phyloP scores from a whole-genome alignment of 2,329 filamentous ascomycete genomes.

The Xylaria sp. region DNA sequence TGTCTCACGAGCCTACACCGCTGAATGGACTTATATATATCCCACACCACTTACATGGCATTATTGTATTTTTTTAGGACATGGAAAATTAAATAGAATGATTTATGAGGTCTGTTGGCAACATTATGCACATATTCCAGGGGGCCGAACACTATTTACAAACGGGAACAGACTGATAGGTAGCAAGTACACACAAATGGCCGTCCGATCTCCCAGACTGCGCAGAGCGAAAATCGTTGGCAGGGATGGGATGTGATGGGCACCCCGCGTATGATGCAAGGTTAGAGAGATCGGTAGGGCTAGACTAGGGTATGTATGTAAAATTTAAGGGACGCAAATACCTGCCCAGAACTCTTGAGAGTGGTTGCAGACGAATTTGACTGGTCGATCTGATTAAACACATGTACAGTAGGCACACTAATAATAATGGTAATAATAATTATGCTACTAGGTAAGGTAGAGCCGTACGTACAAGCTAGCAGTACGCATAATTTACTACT shows the following conservation, averaged over 20 bases:
- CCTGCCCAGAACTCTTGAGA: no score
- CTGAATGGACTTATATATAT: conserved; percentile 13
- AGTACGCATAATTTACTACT: neutral
- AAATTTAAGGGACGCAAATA: conserved; percentile 17
- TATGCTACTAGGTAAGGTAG: no score
- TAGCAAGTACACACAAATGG: neutral
- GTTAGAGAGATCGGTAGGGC: conserved; percentile 25
- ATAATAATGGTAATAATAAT: neutral
- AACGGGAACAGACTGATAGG: neutral
- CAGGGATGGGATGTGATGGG: neutral
- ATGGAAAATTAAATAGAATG: neutral
- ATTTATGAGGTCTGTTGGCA: conserved; percentile 17
- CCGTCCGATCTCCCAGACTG: neutral
- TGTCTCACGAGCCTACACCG: conserved; percentile 27
- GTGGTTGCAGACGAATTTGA: conserved; percentile 12
- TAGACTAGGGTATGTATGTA: conserved; percentile 5
- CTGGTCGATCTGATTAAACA: neutral
- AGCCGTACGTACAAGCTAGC: neutral
- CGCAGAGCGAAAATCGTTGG: conserved; percentile 4
- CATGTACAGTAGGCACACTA: neutral
- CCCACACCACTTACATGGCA: neutral
- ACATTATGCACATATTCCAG: conserved; percentile 10
- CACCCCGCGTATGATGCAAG: conserved; percentile 12
- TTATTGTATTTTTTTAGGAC: conserved; percentile 12
- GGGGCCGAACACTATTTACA: neutral